Evolutionary conservation across 371 early-diverging fungal genomes (phyloP), one percentile per base, ranked within the genome.

Genomic region (Apophysomyces trapeziformis): DNA sequence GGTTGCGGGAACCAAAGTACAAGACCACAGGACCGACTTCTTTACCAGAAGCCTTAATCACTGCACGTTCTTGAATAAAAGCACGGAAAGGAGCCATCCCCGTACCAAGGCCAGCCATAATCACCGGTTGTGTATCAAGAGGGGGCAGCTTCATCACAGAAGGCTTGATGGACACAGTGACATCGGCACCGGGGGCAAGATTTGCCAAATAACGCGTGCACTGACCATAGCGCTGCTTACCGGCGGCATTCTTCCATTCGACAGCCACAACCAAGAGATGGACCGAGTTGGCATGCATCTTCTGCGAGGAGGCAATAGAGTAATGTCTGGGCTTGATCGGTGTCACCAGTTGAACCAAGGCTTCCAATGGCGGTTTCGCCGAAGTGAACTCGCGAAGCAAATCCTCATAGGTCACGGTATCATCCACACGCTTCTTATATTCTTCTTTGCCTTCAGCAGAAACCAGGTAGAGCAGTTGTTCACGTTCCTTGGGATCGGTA

Each of bases 71-170:
- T 78, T 97, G 93, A 73, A 97, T 92, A 67, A 97, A 97, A 2
- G 96, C 96, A 66, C 95, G 91, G 92, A 96, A 96, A 39, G 97
- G 97, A 16, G 97, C 97, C 95, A 97, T 96, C 69, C 97, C 97
- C 7, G 97, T 97, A 72, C 97, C 97, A 41, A 96, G 87, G 70
- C 97, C 97, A 57, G 96, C 92, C 95, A 97, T 96, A 73, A 96
- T 90, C 32, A 97, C 93, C 57, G 97, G 97, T 68, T 92, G 91
- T 57, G 76, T 74, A 67, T 91, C 91, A 43, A 86, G 80, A 44
- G 90, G 89, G 57, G 96, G 96, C 62, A 96, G 79, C 76, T 93
- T 95, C 97, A 96, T 96, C 36, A 96, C 95, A 1, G 95, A 94
- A 35, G 95, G 95, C 85, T 96, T 96, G 85, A 96, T 90, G 37